phyloP scores from a whole-genome alignment of 306 rosid genomes.

The Casuarina glauca region DNA sequence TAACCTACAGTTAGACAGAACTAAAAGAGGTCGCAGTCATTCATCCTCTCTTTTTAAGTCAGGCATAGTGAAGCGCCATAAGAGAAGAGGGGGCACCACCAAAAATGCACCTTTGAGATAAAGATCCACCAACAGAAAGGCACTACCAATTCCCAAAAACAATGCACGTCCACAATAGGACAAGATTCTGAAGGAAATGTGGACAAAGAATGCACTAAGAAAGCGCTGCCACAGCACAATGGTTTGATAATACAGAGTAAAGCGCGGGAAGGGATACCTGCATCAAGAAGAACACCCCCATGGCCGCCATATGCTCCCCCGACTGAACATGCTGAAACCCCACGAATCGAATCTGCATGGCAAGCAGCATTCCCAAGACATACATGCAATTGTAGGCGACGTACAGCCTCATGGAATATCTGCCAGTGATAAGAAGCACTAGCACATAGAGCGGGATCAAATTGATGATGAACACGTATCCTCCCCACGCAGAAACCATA shows the following conservation, averaged over 20 bases:
- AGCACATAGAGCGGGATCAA: constrained; percentile 84
- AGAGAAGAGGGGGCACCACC: background rate
- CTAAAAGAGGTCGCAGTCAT: too few relatives aligned
- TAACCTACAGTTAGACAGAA: too few relatives aligned
- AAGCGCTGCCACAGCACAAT: too few relatives aligned
- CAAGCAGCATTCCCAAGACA: constrained; percentile 91
- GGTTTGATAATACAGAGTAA: background rate
- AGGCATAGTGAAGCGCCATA: background rate
- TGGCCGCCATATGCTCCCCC: constrained; percentile 98
- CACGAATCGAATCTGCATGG: constrained; percentile 98
- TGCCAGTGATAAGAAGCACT: constrained; percentile 80
- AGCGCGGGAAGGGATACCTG: constrained; percentile 53
- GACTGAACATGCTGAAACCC: constrained; percentile 99
- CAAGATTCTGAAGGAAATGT: background rate
- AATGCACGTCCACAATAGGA: too few relatives aligned
- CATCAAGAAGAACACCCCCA: constrained; percentile 98
- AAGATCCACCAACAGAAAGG: background rate
- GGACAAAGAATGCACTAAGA: background rate
- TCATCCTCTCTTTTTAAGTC: background rate
- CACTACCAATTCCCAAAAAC: too few relatives aligned
- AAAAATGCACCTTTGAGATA: background rate
- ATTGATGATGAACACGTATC: constrained; percentile 87
- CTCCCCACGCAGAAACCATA: constrained; percentile 99
- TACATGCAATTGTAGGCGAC: constrained; percentile 94
- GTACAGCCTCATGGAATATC: constrained; percentile 88